These are phyloP conservation scores for Cucumis melo DNA, from an alignment of 306 rosid genomes.

Conservation along the genomic window DNA sequence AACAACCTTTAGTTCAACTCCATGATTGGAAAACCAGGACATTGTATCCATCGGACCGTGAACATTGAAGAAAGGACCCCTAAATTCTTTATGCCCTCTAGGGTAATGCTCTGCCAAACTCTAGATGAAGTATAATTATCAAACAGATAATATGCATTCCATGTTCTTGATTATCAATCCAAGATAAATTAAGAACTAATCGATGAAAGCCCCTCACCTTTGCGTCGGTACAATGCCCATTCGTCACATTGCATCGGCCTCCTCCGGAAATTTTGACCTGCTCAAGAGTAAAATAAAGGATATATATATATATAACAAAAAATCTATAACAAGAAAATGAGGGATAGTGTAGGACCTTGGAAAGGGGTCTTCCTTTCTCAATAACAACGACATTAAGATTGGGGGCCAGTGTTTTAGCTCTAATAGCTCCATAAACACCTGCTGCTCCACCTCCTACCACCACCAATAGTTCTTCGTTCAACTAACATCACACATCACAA, in stretches of 20 bases:
- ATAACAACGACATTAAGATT: constrained; percentile 48
- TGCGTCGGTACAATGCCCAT: constrained; percentile 61
- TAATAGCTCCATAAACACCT: constrained; percentile 84
- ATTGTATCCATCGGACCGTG: constrained; percentile 79
- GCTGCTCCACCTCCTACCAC: constrained; percentile 97
- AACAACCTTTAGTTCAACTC: constrained; percentile 79
- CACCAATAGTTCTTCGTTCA: constrained; percentile 47
- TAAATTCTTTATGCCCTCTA: constrained; percentile 80
- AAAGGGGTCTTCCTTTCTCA: constrained; percentile 68
- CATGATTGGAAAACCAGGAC: constrained; percentile 86
- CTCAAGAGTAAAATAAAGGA: background rate
- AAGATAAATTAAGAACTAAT: background rate
- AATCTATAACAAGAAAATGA: background rate
- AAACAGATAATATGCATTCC: background rate
- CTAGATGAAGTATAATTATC: constrained; percentile 19
- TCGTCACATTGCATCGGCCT: constrained; percentile 93
- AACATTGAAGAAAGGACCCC: constrained; percentile 61
- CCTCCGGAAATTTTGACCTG: constrained; percentile 92
- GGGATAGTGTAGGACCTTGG: constrained; percentile 44
- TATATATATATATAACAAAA: too few species aligned
- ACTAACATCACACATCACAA: constrained; percentile 8
- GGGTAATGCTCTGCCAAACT: constrained; percentile 89
- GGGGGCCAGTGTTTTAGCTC: constrained; percentile 74
- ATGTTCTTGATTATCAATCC: background rate
- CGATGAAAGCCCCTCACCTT: constrained; percentile 22